Evolutionary conservation across 768 basidiomycete genomes (phyloP), one percentile per base, ranked within the genome.

Genomic region (Coprinellus aureogranulatus): DNA sequence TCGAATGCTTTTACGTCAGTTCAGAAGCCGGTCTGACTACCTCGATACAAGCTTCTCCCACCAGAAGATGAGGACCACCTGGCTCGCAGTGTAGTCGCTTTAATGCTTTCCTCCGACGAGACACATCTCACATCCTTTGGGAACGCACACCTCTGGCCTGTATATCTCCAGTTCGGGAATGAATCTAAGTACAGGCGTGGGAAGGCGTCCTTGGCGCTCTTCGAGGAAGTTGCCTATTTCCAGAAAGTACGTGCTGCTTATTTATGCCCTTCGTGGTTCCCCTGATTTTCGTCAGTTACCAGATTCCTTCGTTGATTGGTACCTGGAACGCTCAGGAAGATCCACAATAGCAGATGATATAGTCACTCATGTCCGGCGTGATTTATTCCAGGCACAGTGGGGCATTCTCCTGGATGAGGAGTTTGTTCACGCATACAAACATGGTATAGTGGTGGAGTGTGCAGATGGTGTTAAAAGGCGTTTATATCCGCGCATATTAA

Each of bases 21-120:
- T 39, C 10, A 39, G 9, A 9, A 9, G 18, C 10, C 9, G 18
- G 18, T 9, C 9, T 9, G n/a, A 39, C 8, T 12, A 14, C 10
- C 22, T 22, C 10, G 11, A 9, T 22, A 14, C 11, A 4, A 48
- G 46, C 12, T 23, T 14, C 25, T 48, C 25, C 30, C 26, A 1
- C 52, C 52, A 2, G 37, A 18, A 27, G 2, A 22, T 2, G 37
- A 41, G 11, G 12, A 25, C 41, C 22, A 4, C 16, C 52, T 53
- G 16, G 37, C 52, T 1, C 41, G 52, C 11, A 4, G 27, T 41
- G 41, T 53, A 6, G 9, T 53, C 8, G 66, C 57, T 2, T 22
- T 71, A 2, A 69, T 72, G 67, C 53, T 72, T 55, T 60, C 60
- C 55, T 67, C 66, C 27, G 62, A 67, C 39, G n/a, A 22, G 41